Base-by-base conservation (phyloP, 1,139 yeast genomes). In the Hanseniaspora sp. region DNA sequence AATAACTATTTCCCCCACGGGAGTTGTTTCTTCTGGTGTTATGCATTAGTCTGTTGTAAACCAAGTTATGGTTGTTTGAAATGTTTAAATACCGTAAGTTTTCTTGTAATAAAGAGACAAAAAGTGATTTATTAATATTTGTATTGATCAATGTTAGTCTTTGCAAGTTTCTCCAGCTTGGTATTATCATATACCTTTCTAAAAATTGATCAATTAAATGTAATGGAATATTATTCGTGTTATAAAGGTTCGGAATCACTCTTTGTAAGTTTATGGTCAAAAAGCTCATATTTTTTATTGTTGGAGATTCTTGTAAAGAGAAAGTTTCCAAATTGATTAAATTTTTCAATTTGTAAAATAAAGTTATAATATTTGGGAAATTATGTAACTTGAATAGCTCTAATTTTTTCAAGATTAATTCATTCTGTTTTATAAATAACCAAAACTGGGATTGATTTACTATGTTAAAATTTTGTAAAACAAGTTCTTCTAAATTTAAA, bases 71-170 rank as follows among this genome's bases (percentile, higher is more conserved):
- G 13, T 51, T 51, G 47, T 51, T 44, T 17, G 46, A 44, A 13
- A 51, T 31, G 13, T 47, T 44, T 11, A 51, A 12, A 33, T 38
- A 51, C 15, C 7, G 30, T 11, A 51, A 18, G 4, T 45, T 51
- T 23, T 39, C 34, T 12, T 15, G 28, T 12, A 51, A 13, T 28
- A 51, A 44, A 35, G 29, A 30, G 9, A 44, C 8, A n/a, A 51
- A n/a, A n/a, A 51, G 31, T 5, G 37, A 33, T 15, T 51, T 51
- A 15, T 51, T 51, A 7, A 51, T 45, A 39, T 47, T 51, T 30
- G 48, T 51, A 11, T 51, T 46, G 7, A 51, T 44, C 41, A 51
- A 33, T 4, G 48, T 39, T 29, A 51, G 28, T 13, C 33, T 41
- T 12, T 39, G 41, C 18, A 51, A 23, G 4, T 51, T 51, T 9